A percentile compares a stretch with the other conserved stretches of the same genome.
Evolutionary conservation across 75 land plant species (phyloP).

Genomic region (Selaginella tamariscina): DNA sequence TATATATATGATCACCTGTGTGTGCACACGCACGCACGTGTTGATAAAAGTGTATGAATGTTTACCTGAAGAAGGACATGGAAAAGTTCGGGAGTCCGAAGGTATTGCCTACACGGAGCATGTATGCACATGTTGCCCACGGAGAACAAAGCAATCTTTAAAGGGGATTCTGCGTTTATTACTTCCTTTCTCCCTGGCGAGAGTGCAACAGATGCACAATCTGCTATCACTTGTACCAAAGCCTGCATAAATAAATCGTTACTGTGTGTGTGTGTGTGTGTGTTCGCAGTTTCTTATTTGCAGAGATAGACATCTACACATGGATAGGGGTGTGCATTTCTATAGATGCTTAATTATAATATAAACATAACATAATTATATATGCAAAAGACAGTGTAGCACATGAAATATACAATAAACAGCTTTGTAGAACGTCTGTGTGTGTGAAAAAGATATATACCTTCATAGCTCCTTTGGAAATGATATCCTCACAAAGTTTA

Average conservation of each 20-base stretch:
- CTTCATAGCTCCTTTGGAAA: constrained; percentile 88
- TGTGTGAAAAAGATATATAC: constrained; percentile 30
- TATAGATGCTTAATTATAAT: no score
- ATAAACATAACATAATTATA: no score
- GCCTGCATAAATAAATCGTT: constrained; percentile 68
- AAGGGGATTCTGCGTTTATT: constrained; percentile 57
- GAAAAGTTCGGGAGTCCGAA: constrained; percentile 64
- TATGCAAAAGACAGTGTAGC: no score
- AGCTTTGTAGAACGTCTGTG: no score
- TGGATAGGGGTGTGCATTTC: no score
- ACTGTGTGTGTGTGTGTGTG: no score
- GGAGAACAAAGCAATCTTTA: constrained; percentile 81
- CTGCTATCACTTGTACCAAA: constrained; percentile 55
- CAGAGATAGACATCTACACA: no score
- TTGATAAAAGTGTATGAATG: no score
- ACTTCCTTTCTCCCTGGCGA: constrained; percentile 40
- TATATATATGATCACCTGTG: no score
- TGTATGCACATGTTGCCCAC: constrained; percentile 82
- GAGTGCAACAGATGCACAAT: constrained; percentile 50
- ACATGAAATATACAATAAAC: no score
- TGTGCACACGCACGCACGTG: no score
- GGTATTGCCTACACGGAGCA: constrained; percentile 61
- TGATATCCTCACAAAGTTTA: constrained; percentile 77
- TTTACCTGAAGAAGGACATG: constrained; percentile 48
- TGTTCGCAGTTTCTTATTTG: no score